Evolutionary conservation across 164 flowering plant species (phyloP), one percentile per base, ranked within the genome.

Genomic region (Vitis labrusca): DNA sequence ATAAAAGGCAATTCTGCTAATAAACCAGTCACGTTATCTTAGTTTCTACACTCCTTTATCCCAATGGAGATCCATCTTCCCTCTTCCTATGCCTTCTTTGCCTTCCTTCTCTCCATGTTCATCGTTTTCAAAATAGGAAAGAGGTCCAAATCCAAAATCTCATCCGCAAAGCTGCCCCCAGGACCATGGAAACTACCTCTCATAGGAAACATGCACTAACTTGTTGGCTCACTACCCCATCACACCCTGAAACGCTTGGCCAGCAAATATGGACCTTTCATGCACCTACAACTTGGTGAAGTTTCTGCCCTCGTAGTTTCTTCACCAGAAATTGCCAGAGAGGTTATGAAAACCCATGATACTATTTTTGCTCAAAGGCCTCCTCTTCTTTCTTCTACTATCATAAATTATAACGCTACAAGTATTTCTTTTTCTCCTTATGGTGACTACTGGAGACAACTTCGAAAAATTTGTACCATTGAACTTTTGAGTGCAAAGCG

Each of bases 361-460:
- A 5, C 51, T 19, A 23, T 1, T 30, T 73, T 79, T 53, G 65
- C 80, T 0, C 3, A 32, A 0, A 59, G 82, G 65, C 65, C 82
- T 2, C 13, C 16, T 0, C 19, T 61, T 27, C 70, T 68, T 50
- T 58, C 73, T 1, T 6, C 68, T 2, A 32, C 16, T 9, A 63
- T 68, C 16, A 12, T 71, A 14, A 8, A 52, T 50, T 73, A 74
- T 17, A 69, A 57, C 5, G 64, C 51, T 3, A 70, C 65, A 50
- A 55, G 61, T 60, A 54, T 79, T 8, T 56, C 10, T 17, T 73
- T 73, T 17, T 13, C 79, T 7, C 77, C 76, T 2, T 70, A 73
- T 50, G 79, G 79, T 1, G 49, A 66, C 23, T 73, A 79, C 55
- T 79, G 82, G 82, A 52, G 81, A 50, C 77, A 78, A 32, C 49